Conservation (phyloP, 768 basidiomycete genomes). For the Thelephora aurantiotincta region DNA sequence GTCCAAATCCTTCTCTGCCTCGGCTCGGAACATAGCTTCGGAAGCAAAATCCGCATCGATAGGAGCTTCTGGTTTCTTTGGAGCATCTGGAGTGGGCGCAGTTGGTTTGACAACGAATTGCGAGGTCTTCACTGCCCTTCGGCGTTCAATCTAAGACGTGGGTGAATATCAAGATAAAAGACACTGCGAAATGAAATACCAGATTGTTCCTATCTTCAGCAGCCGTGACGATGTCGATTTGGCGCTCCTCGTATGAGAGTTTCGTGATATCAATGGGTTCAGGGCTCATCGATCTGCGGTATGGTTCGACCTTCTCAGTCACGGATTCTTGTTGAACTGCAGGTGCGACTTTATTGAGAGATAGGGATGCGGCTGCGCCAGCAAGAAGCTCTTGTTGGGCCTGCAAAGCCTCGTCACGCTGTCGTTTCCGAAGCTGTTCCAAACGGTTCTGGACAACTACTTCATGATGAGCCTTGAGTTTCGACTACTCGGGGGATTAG, state of each 20-base stretch:
- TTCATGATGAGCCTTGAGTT: conserved; percentile 85
- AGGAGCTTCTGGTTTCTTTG: conserved; percentile 38
- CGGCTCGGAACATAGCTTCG: conserved; percentile 81
- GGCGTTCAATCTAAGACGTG: conserved; percentile 50
- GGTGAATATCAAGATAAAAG: conserved; percentile 5
- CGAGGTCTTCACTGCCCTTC: conserved; percentile 70
- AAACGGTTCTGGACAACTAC: conserved; percentile 92
- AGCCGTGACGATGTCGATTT: conserved; percentile 64
- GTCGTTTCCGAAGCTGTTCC: conserved; percentile 89
- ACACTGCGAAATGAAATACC: conserved; percentile 27
- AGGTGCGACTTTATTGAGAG: conserved; percentile 28
- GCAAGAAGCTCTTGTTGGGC: conserved; percentile 85
- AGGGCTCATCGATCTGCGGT: conserved; percentile 81
- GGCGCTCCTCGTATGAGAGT: conserved; percentile 63
- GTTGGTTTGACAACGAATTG: conserved; percentile 71
- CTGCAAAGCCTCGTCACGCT: conserved; percentile 89
- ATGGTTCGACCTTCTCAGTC: conserved; percentile 62
- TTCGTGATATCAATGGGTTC: conserved; percentile 55
- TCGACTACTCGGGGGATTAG: conserved; percentile 42
- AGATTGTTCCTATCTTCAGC: conserved; percentile 48
- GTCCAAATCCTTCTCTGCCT: conserved; percentile 85
- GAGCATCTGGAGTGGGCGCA: conserved; percentile 43
- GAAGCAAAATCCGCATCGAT: conserved; percentile 69
- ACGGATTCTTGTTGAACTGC: conserved; percentile 21
- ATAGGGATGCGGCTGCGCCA: conserved; percentile 53